Evolutionary conservation across 1,284 basidiomycete genomes (phyloP), one percentile per base, ranked within the genome.

Genomic region (Schizophyllum amplum): DNA sequence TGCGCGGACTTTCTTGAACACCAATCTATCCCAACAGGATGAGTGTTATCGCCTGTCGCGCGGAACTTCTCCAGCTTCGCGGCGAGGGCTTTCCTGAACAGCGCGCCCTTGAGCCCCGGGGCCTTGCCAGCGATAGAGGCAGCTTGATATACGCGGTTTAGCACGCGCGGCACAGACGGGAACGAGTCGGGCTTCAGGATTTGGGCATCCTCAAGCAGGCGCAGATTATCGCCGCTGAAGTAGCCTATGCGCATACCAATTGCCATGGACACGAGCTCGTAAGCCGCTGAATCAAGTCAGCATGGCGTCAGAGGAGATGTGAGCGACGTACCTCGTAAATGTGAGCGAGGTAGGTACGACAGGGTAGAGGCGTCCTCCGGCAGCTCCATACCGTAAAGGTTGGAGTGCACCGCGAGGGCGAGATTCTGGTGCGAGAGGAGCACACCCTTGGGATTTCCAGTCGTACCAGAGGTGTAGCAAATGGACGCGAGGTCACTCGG

Each of bases 1-100:
- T n/a, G 82, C 83, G 66, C 84, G 84, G 55, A 92, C 92, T 83
- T 98, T 98, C 64, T 83, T 81, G 78, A 99, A 98, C 1, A 99
- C 89, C 46, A 99, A 70, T 50, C 81, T 82, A 71, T 99, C 97
- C 84, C 93, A 98, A 98, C 71, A 3, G 84, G 69, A 69, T 99
- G 95, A 0, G 80, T 89, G 60, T 81, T 72, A 25, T 79, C 71
- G 33, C 93, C 94, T 1, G 87, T 92, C 11, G 78, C 68, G 62
- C 79, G 81, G 62, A 94, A 78, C 63, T 86, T 86, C 54, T 85
- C 81, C 20, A 96, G 68, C 73, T 99, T 99, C 58, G 83, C 76
- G 54, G 84, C 74, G 23, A 96, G 72, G 1, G 95, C 97, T 64
- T 81, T 88, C 59, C 84, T 82, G 68, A 97, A 92, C 5, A 99